phyloP scores from a whole-genome alignment of 169 alveolate species.

The Plasmodium relictum region DNA sequence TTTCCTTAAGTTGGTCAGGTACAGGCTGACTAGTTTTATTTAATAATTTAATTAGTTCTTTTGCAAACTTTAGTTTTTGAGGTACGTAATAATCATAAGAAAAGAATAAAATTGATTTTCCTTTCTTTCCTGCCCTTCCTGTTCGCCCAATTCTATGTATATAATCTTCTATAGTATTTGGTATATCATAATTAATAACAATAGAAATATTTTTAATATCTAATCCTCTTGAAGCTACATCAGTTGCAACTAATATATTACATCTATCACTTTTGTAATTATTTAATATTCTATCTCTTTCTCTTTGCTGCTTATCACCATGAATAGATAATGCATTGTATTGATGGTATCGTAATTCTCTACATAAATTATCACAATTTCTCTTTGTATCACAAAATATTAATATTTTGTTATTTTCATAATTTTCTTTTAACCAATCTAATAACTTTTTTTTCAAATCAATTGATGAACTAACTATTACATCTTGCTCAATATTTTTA shows the following conservation, averaged over 20 bases:
- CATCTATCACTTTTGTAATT: slow-evolving; percentile 91
- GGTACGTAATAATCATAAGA: slow-evolving; percentile 82
- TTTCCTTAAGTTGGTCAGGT: slow-evolving; percentile 78
- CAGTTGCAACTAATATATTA: slow-evolving; percentile 95
- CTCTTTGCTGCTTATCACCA: slow-evolving; percentile 93
- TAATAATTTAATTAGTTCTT: slow-evolving; percentile 78
- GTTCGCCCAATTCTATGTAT: slow-evolving; percentile 97
- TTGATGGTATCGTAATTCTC: slow-evolving; percentile 89
- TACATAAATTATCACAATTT: slow-evolving; percentile 90
- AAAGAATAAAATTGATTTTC: slow-evolving; percentile 83
- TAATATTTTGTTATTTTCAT: slow-evolving; percentile 85
- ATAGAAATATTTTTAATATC: slow-evolving; percentile 93
- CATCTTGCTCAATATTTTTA: slow-evolving; percentile 86
- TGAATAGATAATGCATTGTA: slow-evolving; percentile 91
- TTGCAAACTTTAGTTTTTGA: slow-evolving; percentile 81
- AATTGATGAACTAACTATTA: slow-evolving; percentile 83
- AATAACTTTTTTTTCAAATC: slow-evolving; percentile 82
- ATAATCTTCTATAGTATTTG: slow-evolving; percentile 91
- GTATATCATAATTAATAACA: slow-evolving; percentile 95
- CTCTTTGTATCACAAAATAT: slow-evolving; percentile 88
- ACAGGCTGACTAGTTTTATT: slow-evolving; percentile 79
- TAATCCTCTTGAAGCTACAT: slow-evolving; percentile 96
- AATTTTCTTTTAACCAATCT: slow-evolving; percentile 79
- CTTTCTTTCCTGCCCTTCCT: slow-evolving; percentile 94
- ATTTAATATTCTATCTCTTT: slow-evolving; percentile 87